Percentiles rank a stretch among this genome's conserved stretches.
Evolutionary conservation across 495 filamentous ascomycete genomes (phyloP).

Genomic region (Penicillium samsonianum): DNA sequence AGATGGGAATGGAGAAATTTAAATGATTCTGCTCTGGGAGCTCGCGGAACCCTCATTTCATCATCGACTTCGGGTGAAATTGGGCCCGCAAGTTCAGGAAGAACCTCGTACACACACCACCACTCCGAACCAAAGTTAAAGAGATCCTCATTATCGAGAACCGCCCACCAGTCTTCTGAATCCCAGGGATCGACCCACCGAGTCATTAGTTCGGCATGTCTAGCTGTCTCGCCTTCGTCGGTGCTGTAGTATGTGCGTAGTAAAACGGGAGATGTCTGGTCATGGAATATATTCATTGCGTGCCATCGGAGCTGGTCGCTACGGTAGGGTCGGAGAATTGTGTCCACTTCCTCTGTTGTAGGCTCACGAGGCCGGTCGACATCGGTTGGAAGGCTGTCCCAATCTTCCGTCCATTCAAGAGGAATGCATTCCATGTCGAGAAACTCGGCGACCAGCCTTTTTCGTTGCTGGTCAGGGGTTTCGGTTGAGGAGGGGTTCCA

Average conservation of each 20-base stretch:
- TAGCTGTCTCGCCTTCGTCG: slow-evolving; percentile 1
- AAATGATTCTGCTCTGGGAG: not conserved
- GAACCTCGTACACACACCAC: slow-evolving; percentile 11
- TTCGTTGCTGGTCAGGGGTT: slow-evolving; percentile 8
- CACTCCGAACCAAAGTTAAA: slow-evolving; percentile 13
- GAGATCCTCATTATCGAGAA: slow-evolving; percentile 9
- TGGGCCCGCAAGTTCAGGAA: slow-evolving; percentile 3
- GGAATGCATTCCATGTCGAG: slow-evolving; percentile 1
- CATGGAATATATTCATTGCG: slow-evolving; percentile 1
- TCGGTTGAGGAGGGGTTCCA: slow-evolving; percentile 9
- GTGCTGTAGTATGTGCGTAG: slow-evolving; percentile 11
- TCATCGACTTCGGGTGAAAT: not conserved
- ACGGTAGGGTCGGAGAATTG: slow-evolving; percentile 10
- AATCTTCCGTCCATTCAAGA: not conserved
- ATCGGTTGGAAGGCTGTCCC: not conserved
- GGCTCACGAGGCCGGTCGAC: not conserved
- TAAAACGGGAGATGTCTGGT: slow-evolving; percentile 4
- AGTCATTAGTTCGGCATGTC: slow-evolving; percentile 6
- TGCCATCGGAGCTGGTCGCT: not conserved
- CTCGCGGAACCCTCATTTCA: not conserved
- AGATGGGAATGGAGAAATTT: not conserved
- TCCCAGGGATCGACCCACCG: slow-evolving; percentile 8
- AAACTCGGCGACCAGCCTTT: not conserved
- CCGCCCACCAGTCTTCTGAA: slow-evolving; percentile 9
- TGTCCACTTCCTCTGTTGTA: slow-evolving; percentile 6